A percentile compares a stretch with the other conserved stretches of the same genome.
Conservation (phyloP, 2,329 filamentous ascomycete genomes). For the Talaromyces sp. region DNA sequence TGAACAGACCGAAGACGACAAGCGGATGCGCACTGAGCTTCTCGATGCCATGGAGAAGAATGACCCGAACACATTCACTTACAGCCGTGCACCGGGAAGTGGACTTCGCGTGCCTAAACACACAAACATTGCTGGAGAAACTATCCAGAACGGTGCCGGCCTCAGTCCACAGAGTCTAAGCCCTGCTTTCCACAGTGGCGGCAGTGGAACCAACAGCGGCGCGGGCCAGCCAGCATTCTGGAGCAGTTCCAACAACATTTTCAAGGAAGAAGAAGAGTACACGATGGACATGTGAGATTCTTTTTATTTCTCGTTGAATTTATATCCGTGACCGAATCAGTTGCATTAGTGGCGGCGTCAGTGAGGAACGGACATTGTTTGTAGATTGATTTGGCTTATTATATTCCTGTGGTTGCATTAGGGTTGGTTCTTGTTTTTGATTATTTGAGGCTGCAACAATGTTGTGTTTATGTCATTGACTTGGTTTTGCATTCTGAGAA, state of each 20-base stretch:
- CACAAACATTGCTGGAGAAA: constrained; percentile 85
- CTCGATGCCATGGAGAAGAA: constrained; percentile 83
- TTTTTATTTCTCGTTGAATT: constrained; percentile 14
- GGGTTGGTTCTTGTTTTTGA: constrained; percentile 24
- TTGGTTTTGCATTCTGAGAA: constrained; percentile 5
- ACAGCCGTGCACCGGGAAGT: constrained; percentile 78
- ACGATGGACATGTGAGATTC: constrained; percentile 69
- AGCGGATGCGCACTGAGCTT: constrained; percentile 91
- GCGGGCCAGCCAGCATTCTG: constrained; percentile 55
- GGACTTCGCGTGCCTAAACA: constrained; percentile 89
- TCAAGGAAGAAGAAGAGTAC: constrained; percentile 95
- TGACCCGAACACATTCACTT: constrained; percentile 71
- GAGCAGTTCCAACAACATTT: constrained; percentile 56
- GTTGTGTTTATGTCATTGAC: background rate
- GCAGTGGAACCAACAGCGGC: constrained; percentile 58
- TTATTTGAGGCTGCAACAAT: constrained; percentile 1
- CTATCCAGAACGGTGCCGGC: constrained; percentile 53
- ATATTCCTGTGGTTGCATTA: constrained; percentile 33
- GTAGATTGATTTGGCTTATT: constrained; percentile 34
- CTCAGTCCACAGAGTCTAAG: constrained; percentile 61
- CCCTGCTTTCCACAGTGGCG: constrained; percentile 69
- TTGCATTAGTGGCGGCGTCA: constrained; percentile 35
- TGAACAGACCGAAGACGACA: constrained; percentile 84
- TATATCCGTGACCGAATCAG: constrained; percentile 23
- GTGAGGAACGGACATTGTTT: constrained; percentile 44